These are phyloP conservation scores for Botryosphaeria dothidea DNA, from an alignment of 2,329 filamentous ascomycete species.

Conservation along the genomic window DNA sequence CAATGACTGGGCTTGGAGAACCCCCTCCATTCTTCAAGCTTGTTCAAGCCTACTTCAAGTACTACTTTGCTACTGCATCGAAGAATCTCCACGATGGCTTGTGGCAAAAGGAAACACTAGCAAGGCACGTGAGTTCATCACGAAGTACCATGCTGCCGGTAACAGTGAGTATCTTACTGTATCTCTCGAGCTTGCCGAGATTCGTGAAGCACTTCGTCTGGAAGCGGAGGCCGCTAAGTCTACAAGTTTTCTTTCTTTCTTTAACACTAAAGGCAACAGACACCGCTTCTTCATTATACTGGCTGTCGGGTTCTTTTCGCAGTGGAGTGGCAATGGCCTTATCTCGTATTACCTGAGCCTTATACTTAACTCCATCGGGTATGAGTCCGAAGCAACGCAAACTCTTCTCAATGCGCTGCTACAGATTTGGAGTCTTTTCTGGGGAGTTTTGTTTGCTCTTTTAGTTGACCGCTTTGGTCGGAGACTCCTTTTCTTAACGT, in stretches of 20 bases:
- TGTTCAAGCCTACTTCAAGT: slow-evolving; percentile 39
- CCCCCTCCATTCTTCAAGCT: slow-evolving; percentile 30
- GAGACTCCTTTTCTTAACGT: slow-evolving; percentile 35
- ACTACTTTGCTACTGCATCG: slow-evolving; percentile 40
- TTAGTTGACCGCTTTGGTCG: slow-evolving; percentile 37
- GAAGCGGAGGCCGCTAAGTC: slow-evolving; percentile 51
- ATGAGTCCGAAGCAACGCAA: slow-evolving; percentile 36
- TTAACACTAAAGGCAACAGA: slow-evolving; percentile 54
- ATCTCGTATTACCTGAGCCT: slow-evolving; percentile 44
- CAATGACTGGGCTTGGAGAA: slow-evolving; percentile 39
- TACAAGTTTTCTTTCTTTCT: slow-evolving; percentile 45
- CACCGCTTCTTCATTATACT: slow-evolving; percentile 56
- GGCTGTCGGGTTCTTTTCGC: slow-evolving; percentile 56
- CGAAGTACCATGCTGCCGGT: slow-evolving; percentile 55
- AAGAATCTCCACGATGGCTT: slow-evolving; percentile 61
- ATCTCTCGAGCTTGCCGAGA: slow-evolving; percentile 52
- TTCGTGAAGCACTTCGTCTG: slow-evolving; percentile 50
- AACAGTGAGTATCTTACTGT: slow-evolving; percentile 47
- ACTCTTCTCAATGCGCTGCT: slow-evolving; percentile 49
- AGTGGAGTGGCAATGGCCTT: slow-evolving; percentile 58
- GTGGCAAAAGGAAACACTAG: slow-evolving; percentile 45
- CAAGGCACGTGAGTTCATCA: slow-evolving; percentile 50
- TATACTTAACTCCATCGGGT: slow-evolving; percentile 36
- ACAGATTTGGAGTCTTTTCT: slow-evolving; percentile 62
- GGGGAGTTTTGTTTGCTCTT: slow-evolving; percentile 47